Conservation (phyloP, 75 land plant genomes). For the Sequoiadendron giganteum region DNA sequence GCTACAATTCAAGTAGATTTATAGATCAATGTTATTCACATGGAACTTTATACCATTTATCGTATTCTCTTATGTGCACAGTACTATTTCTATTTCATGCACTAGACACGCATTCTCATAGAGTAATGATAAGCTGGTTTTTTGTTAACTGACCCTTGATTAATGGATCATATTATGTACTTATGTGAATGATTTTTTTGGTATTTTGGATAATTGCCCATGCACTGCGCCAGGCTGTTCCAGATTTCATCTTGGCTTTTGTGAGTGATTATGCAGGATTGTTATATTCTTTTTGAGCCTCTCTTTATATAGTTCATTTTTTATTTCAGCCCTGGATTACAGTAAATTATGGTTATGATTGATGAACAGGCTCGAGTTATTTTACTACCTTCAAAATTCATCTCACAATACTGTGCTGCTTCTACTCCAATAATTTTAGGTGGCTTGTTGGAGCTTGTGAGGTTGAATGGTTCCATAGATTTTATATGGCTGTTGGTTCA, state of each 20-base stretch:
- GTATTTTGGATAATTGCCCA: constrained; percentile 27
- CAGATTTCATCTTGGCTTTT: constrained; percentile 28
- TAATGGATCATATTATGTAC: no score
- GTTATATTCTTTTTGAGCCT: background rate
- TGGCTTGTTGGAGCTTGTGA: constrained; percentile 93
- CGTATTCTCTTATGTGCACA: no score
- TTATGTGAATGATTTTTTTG: no score
- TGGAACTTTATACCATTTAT: no score
- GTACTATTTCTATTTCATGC: no score
- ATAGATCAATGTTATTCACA: no score
- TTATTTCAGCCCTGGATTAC: background rate
- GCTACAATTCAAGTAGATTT: no score
- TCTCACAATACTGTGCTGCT: constrained; percentile 58
- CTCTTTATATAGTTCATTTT: background rate
- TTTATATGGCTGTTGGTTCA: background rate
- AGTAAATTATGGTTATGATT: background rate
- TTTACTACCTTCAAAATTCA: constrained; percentile 35
- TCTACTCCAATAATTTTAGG: constrained; percentile 71
- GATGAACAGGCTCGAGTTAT: constrained; percentile 31
- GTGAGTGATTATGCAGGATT: constrained; percentile 18
- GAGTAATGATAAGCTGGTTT: no score
- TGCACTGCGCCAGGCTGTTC: constrained; percentile 47
- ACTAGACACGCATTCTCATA: no score
- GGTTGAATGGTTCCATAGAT: constrained; percentile 24
- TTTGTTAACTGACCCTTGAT: no score